Evolutionary conservation across 1,139 yeast genomes (phyloP), one percentile per base, ranked within the genome.

Genomic region (Magnusiomyces ingens): DNA sequence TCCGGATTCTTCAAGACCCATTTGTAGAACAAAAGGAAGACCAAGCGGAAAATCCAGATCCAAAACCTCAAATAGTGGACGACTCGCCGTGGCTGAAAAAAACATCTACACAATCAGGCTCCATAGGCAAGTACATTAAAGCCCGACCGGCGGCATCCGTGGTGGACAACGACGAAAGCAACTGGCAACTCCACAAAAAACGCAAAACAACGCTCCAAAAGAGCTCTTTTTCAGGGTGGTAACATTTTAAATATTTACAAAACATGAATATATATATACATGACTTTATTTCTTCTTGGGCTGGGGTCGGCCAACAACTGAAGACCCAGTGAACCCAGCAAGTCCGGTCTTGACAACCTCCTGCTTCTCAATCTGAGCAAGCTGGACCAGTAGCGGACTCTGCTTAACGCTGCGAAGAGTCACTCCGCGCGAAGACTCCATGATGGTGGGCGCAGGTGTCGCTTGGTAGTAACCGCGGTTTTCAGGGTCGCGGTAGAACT

Each of bases 1-100:
- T 85, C 22, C 80, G 86, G 2, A 89, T 94, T 1, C 85, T 90
- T 0, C 89, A 89, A 2, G 94, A 87, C 65, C 78, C 91, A 0
- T 73, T 87, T 47, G 73, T 78, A 29, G 90, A 60, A 35, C 26
- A 47, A 44, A 17, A 29, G 26, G 48, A 37, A 21, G 51, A 49
- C 6, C 43, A 37, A 13, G 38, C 40, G 22, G 52, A 47, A 22
- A 11, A 19, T 13, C 44, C 26, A 21, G 44, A 21, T n/a, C 22
- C 15, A 35, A 6, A 8, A 42, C 36, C 36, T 32, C 36, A 6
- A 32, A 12, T 32, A 49, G 12, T n/a, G 17, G 68, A 64, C 26
- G 66, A 65, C 50, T 53, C 58, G 6, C 67, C 67, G 5, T 64
- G 66, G 65, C 52, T 63, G 37, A 55, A 55, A 36, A 51, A 50